Evolutionary conservation across 345 rosid species (phyloP), one percentile per base, ranked within the genome.

Genomic region (Pistacia integerrima): DNA sequence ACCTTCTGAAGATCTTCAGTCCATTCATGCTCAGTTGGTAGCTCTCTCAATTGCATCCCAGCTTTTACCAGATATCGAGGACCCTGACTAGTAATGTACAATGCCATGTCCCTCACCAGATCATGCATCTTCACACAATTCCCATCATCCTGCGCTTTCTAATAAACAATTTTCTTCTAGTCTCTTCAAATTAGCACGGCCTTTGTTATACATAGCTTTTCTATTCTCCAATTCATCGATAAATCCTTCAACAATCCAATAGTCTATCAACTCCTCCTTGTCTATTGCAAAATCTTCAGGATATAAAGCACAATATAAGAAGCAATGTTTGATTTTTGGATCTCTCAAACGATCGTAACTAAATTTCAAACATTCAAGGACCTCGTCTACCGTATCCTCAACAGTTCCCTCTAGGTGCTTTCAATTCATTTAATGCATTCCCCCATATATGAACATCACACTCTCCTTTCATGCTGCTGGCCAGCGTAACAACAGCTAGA

Each of bases 61-160:
- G 75, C 79, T 70, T 81, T 64, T 56, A 79, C 77, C 77, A 84
- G 73, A 22, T 46, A 54, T 9, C 25, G 20, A 11, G 69, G 54
- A 48, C 14, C 0, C 25, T 25, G 25, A 25, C 25, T 25, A 25
- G 25, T 65, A 60, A 76, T 80, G 46, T 44, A 59, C 51, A 76
- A 18, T 17, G 82, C 79, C 82, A 65, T 51, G 14, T 63, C 78
- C 41, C 80, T 73, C 7, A 78, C 60, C 66, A 84, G 59, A 35
- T 73, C 78, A 62, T 84, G 78, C 84, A 81, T 81, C 78, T 58
- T 76, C 18, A 78, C 70, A 17, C 2, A 13, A 11, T 17, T 14
- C 17, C 28, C 17, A 0, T 56, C 11, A 49, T 58, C 6, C 6
- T 0, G 13, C 28, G 1, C 22, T 5, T 54, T 81, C 76, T 58